Conservation (phyloP, 176 grass and related monocot genomes). For the Rhipidocladum racemiflorum region DNA sequence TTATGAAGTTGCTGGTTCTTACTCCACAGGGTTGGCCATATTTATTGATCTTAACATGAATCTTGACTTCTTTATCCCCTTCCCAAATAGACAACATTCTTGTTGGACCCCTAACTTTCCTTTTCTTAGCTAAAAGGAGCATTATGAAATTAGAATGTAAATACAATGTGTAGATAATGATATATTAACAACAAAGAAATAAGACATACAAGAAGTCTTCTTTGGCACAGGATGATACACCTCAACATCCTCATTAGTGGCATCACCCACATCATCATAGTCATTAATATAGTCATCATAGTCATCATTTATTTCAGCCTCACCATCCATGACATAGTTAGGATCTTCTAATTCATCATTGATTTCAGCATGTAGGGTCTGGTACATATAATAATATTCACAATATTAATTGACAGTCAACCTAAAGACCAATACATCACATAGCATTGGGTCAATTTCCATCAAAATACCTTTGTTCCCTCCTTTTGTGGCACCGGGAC, state of each 20-base stretch:
- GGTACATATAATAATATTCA: too few species aligned
- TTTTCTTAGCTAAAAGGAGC: not conserved
- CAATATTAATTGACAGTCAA: too few species aligned
- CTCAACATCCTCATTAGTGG: not conserved
- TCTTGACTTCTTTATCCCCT: not conserved
- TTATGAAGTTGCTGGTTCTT: not conserved
- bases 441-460: not conserved
- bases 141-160: too few species aligned
- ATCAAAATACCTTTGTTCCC: not conserved
- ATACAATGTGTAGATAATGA: not conserved
- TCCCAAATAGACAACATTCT: not conserved
- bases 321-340: too few species aligned
- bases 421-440: too few species aligned
- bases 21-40: not conserved
- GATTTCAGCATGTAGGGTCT: too few species aligned
- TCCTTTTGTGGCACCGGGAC: not conserved
- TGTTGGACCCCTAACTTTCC: not conserved
- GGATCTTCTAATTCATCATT: too few species aligned
- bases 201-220: not conserved
- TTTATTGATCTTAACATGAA: not conserved
- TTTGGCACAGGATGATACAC: not conserved
- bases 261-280: too few species aligned
- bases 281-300: too few species aligned
- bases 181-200: not conserved
- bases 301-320: too few species aligned